Conservation (phyloP, 805 yeast species). For the Starmerella scarabaei region DNA sequence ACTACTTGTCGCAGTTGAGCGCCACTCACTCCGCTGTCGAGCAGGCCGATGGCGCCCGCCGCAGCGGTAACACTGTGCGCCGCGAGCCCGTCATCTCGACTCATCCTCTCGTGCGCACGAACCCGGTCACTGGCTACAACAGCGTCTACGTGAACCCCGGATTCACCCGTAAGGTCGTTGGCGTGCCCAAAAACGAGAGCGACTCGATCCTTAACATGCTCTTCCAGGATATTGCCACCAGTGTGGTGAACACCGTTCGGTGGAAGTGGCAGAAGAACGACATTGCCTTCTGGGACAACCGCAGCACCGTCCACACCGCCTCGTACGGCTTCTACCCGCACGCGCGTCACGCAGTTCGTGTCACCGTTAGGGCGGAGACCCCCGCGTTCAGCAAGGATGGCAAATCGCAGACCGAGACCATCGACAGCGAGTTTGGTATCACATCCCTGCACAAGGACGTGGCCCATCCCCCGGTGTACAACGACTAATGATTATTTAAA, state of each 20-base stretch:
- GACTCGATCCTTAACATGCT: conserved; percentile 44
- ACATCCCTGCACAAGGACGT: conserved; percentile 23
- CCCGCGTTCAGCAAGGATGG: conserved; percentile 30
- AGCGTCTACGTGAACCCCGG: conserved; percentile 45
- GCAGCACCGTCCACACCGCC: conserved; percentile 57
- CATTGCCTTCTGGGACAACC: conserved; percentile 69
- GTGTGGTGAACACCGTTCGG: conserved; percentile 53
- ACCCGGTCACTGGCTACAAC: conserved; percentile 59
- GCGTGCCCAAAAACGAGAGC: conserved; percentile 56
- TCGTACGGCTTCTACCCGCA: conserved; percentile 60
- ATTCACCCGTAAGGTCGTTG: conserved; percentile 52
- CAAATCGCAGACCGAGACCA: conserved; percentile 18
- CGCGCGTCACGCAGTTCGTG: conserved; percentile 59
- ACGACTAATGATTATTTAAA: conserved; percentile 19
- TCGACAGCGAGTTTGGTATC: conserved; percentile 22
- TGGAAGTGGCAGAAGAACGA: conserved; percentile 60
- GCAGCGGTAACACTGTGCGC: conserved; percentile 50
- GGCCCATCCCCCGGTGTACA: conserved; percentile 22
- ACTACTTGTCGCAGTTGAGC: conserved; percentile 38
- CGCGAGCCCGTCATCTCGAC: conserved; percentile 48
- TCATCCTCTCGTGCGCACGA: conserved; percentile 61
- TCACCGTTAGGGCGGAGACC: conserved; percentile 63
- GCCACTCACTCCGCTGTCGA: conserved; percentile 51
- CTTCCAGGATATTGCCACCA: conserved; percentile 37
- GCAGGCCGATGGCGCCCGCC: conserved; percentile 48